Evolutionary conservation across 495 filamentous ascomycete genomes (phyloP), one percentile per base, ranked within the genome.

Genomic region (Penicillium longicatenatum): DNA sequence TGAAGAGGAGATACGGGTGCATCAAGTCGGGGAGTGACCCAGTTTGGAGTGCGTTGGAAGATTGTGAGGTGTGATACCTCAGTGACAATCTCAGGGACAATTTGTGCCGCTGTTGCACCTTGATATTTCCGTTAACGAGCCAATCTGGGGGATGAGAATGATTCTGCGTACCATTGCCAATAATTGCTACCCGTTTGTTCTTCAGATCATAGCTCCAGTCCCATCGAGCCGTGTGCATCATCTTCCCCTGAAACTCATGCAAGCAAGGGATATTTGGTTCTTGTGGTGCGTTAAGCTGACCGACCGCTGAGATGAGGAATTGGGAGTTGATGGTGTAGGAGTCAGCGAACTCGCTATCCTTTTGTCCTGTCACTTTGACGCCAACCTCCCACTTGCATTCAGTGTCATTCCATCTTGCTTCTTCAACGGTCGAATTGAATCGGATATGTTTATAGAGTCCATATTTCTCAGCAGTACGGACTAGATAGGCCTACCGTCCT

Each of bases 71-170:
- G 68, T n/a, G 79, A 67, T 44, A 80, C 78, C 6, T 80, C 57
- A 48, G 82, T 82, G 46, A 83, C 82, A 26, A 90, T 73, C 44
- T 80, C 81, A 14, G 88, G 86, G 21, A 88, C 77, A 59, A 91
- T 89, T 64, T 91, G 89, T n/a, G 83, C 86, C 10, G 82, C 83
- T 17, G 86, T 89, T 19, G 87, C 86, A 21, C 88, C 86, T 76
- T 75, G 19, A 1, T 1, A 10, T 22, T 1, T 6, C 20, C 2
- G 31, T 37, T 39, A 37, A 31, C 20, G 7, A 5, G 26, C 3
- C 3, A 4, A 26, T 1, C 4, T 26, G 26, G 26, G 7, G 26
- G 26, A 26, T 26, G 26, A 26, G 26, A 26, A 26, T 4, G 17
- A 50, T 35, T 1, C 7, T 6, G 31, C 19, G 20, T 41, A 88